Evolutionary conservation across 441 rosid species (phyloP).

Genomic region (Adansonia rubrostipa): DNA sequence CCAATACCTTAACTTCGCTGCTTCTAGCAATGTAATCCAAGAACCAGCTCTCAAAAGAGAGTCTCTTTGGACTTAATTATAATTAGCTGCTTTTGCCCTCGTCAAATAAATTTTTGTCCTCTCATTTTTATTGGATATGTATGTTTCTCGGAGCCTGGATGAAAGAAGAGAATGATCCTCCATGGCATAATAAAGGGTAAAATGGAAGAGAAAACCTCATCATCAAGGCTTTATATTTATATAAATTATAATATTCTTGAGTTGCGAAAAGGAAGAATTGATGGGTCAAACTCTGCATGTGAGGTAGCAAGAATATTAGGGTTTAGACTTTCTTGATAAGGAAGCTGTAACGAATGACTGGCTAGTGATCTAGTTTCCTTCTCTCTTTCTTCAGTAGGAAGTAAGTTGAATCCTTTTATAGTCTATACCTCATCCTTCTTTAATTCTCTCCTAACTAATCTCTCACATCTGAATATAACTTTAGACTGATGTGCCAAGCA

Average conservation of each 20-base stretch:
- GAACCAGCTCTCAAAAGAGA: constrained; percentile 69
- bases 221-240: not conserved
- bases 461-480: not conserved
- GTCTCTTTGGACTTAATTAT: constrained; percentile 62
- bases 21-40: constrained; percentile 60
- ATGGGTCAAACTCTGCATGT: constrained; percentile 18
- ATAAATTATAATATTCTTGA: not conserved
- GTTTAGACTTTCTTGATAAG: constrained; percentile 8
- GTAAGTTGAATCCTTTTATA: not conserved
- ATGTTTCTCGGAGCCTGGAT: not conserved
- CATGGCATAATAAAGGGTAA: not conserved
- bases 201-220: not conserved
- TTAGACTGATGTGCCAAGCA: not conserved
- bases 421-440: not conserved
- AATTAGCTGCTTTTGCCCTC: not conserved
- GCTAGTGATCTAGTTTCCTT: not conserved
- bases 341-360: not conserved
- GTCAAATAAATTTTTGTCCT: not conserved
- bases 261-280: not conserved
- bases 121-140: not conserved
- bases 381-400: not conserved
- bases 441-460: not conserved
- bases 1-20: constrained; percentile 50
- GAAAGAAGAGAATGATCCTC: not conserved
- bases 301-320: not conserved